Percentiles rank a stretch among this genome's conserved stretches.
Conservation (phyloP, 345 rosid genomes). For the Draba incana region DNA sequence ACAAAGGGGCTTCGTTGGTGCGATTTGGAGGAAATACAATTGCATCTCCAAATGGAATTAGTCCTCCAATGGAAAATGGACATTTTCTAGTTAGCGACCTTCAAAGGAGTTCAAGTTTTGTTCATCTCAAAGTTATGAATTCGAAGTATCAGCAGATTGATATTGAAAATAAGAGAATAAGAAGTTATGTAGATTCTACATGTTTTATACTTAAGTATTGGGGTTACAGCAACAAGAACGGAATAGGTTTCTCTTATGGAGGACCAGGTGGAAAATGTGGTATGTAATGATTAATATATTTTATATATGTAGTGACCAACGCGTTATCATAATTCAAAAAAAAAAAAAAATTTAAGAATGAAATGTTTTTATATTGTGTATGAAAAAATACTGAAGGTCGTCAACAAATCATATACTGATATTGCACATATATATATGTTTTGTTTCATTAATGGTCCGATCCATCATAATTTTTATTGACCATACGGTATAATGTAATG, state of each 20-base stretch:
- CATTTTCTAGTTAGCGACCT: not conserved
- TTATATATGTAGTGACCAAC: not conserved
- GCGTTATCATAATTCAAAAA: not conserved
- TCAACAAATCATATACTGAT: not conserved
- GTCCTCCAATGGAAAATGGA: slow-evolving; percentile 38
- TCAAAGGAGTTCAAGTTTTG: slow-evolving; percentile 10
- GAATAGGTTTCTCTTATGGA: slow-evolving; percentile 17
- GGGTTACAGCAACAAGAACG: slow-evolving; percentile 1
- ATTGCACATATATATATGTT: not conserved
- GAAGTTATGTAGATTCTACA: not conserved
- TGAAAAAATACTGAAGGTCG: not conserved
- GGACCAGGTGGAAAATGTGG: slow-evolving; percentile 32
- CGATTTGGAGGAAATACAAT: slow-evolving; percentile 29
- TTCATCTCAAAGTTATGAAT: not conserved
- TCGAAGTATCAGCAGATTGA: not conserved
- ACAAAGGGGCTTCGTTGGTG: slow-evolving; percentile 14
- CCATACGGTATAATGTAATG: too few relatives aligned
- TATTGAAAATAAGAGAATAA: not conserved
- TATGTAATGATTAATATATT: not conserved
- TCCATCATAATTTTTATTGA: too few relatives aligned
- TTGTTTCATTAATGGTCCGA: too few relatives aligned
- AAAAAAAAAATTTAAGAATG: not conserved
- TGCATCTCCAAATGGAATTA: slow-evolving; percentile 23
- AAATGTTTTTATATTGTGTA: not conserved
- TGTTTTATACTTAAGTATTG: slow-evolving; percentile 17